Percentiles rank a stretch among this genome's conserved stretches.
Conservation (phyloP, 1,284 basidiomycete genomes). For the Pseudomicrostroma phylloplanum region DNA sequence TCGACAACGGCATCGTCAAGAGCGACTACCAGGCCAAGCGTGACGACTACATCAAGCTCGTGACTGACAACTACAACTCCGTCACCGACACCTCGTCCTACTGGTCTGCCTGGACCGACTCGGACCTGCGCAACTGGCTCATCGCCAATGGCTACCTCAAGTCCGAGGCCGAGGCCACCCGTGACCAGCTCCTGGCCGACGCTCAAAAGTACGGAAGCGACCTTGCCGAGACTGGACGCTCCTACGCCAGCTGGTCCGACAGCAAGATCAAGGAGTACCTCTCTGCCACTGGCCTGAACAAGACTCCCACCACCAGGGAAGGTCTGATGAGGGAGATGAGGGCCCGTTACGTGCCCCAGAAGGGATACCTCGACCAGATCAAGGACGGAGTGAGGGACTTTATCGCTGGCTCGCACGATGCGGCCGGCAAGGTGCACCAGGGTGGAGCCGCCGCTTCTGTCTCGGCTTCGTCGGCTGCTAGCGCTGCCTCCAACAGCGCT, state of each 20-base stretch:
- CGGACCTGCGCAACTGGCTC: constrained; percentile 40
- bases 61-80: constrained; percentile 9
- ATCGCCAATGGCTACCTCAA: constrained; percentile 38
- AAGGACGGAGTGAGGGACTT: constrained; percentile 40
- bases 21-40: constrained; percentile 33
- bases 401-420: constrained; percentile 37
- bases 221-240: constrained; percentile 26
- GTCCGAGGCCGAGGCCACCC: constrained; percentile 32
- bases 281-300: constrained; percentile 28
- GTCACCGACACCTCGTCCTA: constrained; percentile 7
- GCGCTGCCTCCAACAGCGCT: background rate
- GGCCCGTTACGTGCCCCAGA: constrained; percentile 39
- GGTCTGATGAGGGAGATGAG: constrained; percentile 45
- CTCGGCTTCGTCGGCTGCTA: background rate
- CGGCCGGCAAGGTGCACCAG: constrained; percentile 26
- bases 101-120: constrained; percentile 4
- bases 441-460: background rate
- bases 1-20: constrained; percentile 37
- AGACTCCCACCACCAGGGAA: constrained; percentile 37
- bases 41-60: constrained; percentile 37
- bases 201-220: constrained; percentile 35
- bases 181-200: constrained; percentile 37
- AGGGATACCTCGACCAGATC: constrained; percentile 31
- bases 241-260: constrained; percentile 46
- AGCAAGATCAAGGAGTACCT: constrained; percentile 41